Conservation (phyloP, 306 rosid species). For the Pachyrhizus erosus region DNA sequence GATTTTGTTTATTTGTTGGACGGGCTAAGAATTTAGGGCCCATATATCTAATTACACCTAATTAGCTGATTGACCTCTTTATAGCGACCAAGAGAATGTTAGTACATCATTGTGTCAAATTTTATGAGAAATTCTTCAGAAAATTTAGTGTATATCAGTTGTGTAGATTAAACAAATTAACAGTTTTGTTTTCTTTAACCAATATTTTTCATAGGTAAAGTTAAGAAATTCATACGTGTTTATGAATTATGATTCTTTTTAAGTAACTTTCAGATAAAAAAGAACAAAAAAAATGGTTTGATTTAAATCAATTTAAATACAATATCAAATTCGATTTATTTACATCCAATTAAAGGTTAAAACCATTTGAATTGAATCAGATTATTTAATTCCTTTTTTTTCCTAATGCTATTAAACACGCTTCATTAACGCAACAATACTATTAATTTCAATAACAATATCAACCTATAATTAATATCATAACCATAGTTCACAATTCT, state of each 20-base stretch:
- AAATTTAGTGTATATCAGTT: background rate
- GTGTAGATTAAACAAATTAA: background rate
- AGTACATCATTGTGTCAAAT: conserved; percentile 24
- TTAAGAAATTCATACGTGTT: background rate
- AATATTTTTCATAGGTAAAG: background rate
- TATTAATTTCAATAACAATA: too few species aligned
- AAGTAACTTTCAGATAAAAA: background rate
- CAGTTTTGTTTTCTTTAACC: background rate
- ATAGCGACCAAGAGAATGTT: conserved; percentile 25
- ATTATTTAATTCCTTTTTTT: too few species aligned
- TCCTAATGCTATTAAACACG: too few species aligned
- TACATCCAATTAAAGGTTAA: background rate
- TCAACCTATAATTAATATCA: too few species aligned
- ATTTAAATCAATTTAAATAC: background rate
- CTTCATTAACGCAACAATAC: too few species aligned
- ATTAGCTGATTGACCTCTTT: conserved; percentile 13
- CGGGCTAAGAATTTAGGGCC: conserved; percentile 19
- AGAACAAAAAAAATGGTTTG: background rate
- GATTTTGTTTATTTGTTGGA: background rate
- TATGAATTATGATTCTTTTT: background rate
- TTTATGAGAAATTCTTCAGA: background rate
- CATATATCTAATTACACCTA: conserved; percentile 1
- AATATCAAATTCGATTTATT: too few species aligned
- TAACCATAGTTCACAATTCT: too few species aligned
- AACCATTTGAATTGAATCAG: too few species aligned